Evolutionary conservation across 192 early-diverging fungal species (phyloP).

Genomic region (Mortierella claussenii): DNA sequence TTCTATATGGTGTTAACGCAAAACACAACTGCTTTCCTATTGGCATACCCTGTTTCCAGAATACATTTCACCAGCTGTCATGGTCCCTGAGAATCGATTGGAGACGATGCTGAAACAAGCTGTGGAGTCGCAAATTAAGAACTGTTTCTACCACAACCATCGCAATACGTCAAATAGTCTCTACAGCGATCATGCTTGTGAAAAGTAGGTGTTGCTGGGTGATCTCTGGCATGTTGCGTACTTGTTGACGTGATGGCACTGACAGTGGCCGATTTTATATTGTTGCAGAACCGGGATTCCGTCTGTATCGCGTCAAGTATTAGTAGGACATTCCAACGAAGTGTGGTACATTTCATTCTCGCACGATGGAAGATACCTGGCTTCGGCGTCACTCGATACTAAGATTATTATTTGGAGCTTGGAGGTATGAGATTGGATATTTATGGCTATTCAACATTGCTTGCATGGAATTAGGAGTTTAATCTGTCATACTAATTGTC

Average conservation of each 20-base stretch:
- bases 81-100: conserved; percentile 91
- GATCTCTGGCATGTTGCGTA: too few species aligned
- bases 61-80: conserved; percentile 79
- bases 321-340: conserved; percentile 85
- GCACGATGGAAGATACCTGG: conserved; percentile 85
- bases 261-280: too few species aligned
- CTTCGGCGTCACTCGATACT: conserved; percentile 91
- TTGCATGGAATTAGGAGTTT: too few species aligned
- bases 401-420: conserved; percentile 91
- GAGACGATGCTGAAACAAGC: conserved; percentile 87
- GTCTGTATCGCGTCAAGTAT: conserved; percentile 68
- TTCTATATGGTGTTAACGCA: too few species aligned
- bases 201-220: conserved; percentile 61
- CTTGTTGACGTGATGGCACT: too few species aligned
- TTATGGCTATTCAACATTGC: too few species aligned
- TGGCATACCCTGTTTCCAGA: too few species aligned
- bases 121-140: conserved; percentile 71
- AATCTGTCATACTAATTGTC: neutral
- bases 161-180: conserved; percentile 68
- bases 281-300: conserved; percentile 63
- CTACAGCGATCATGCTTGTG: conserved; percentile 78
- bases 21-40: too few species aligned
- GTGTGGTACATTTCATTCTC: conserved; percentile 98
- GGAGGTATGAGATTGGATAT: conserved; percentile 52
- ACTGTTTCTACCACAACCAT: conserved; percentile 88